Evolutionary conservation across 176 grass and related monocot species (phyloP).

Genomic region (Coix lacrymajobi): DNA sequence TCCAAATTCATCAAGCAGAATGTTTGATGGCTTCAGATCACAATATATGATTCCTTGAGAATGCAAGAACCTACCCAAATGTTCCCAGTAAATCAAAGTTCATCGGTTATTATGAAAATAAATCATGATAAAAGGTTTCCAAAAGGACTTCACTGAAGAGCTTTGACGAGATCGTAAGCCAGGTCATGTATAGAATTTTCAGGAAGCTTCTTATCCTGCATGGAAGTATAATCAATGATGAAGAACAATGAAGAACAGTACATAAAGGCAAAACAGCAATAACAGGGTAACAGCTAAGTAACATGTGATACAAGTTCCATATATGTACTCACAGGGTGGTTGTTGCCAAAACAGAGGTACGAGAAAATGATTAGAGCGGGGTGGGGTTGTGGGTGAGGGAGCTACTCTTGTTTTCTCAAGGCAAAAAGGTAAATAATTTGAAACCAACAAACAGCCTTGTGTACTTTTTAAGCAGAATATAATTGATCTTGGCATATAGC

Average conservation of each 20-base stretch:
- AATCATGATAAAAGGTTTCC: conserved; percentile 17
- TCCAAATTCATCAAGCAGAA: conserved; percentile 94
- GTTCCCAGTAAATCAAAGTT: conserved; percentile 22
- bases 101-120: conserved; percentile 7
- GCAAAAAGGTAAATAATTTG: background rate
- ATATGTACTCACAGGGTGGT: background rate
- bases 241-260: background rate
- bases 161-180: conserved; percentile 75
- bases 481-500: background rate
- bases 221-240: conserved; percentile 15
- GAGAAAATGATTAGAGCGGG: background rate
- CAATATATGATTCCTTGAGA: conserved; percentile 97
- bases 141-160: conserved; percentile 76
- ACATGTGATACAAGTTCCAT: background rate
- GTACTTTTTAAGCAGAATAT: background rate
- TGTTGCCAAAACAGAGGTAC: background rate
- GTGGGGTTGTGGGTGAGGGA: too few species aligned
- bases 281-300: background rate
- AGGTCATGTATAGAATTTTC: conserved; percentile 92
- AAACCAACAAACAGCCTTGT: background rate
- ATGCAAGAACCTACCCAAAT: conserved; percentile 84
- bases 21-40: conserved; percentile 96
- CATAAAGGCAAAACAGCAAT: conserved; percentile 12
- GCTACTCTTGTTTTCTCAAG: conserved; percentile 1
- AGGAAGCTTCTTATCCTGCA: conserved; percentile 80